Conservation (phyloP, 2,329 filamentous ascomycete genomes). For the Cladophialophora bantiana region DNA sequence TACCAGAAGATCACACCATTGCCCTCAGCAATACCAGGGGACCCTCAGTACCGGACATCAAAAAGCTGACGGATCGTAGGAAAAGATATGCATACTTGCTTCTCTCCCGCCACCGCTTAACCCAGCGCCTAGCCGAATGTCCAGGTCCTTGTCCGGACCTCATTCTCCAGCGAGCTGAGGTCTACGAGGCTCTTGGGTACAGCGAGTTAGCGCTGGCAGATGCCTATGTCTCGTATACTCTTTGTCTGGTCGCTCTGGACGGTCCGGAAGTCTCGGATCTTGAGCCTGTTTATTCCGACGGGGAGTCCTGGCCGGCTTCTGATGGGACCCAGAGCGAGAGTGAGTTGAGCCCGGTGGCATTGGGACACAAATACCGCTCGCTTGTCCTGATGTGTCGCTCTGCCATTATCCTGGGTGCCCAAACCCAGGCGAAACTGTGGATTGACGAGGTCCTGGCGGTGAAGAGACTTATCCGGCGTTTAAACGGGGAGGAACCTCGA, state of each 20-base stretch:
- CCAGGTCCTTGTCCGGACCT: slow-evolving; percentile 31
- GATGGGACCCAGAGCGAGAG: slow-evolving; percentile 50
- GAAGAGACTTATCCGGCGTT: slow-evolving; percentile 4
- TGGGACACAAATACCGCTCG: slow-evolving; percentile 31
- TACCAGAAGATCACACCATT: slow-evolving; percentile 9
- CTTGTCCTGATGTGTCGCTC: slow-evolving; percentile 31
- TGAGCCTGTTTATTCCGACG: slow-evolving; percentile 58
- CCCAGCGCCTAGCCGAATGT: slow-evolving; percentile 23
- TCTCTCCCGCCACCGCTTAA: slow-evolving; percentile 33
- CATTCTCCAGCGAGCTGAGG: slow-evolving; percentile 64
- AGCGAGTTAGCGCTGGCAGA: slow-evolving; percentile 89
- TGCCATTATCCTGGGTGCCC: slow-evolving; percentile 29
- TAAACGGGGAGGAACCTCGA: slow-evolving; percentile 6
- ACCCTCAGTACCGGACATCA: slow-evolving; percentile 24
- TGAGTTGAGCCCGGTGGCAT: slow-evolving; percentile 45
- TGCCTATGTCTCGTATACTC: slow-evolving; percentile 85
- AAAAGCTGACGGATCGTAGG: slow-evolving; percentile 7
- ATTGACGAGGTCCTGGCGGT: slow-evolving; percentile 27
- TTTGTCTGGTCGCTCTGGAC: slow-evolving; percentile 65
- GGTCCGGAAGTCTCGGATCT: slow-evolving; percentile 85
- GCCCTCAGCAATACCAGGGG: slow-evolving; percentile 3
- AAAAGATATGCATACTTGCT: slow-evolving; percentile 28
- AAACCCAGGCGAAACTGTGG: slow-evolving; percentile 30
- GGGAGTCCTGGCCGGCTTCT: slow-evolving; percentile 34
- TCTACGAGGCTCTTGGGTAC: slow-evolving; percentile 79